Base-by-base conservation (phyloP, 2,329 filamentous ascomycete genomes). In the Hawksworthiomyces lignivorus region DNA sequence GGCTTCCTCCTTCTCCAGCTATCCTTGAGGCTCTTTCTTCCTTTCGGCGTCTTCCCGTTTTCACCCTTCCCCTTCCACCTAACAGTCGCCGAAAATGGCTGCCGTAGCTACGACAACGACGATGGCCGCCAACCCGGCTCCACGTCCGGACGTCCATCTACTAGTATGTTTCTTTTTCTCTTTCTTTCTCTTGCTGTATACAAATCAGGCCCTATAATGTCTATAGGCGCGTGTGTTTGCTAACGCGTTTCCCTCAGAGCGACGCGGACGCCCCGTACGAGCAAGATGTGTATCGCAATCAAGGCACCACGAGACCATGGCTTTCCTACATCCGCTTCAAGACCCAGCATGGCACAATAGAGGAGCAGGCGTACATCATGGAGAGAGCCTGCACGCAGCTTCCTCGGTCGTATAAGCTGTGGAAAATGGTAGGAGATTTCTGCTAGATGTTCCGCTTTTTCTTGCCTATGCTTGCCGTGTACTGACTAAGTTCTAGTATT, bases 261-360 rank as follows among this genome's bases (percentile, higher is more conserved):
- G 85, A 88, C 59, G 87, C 94, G 67, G 92, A 98, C 67, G 82
- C 86, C 42, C 77, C 94, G 47, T 98, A 97, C 71, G 94, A 98
- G 67, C 89, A 96, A 65, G 92, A 98, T 62, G 80, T 97, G 47
- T 70, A 92, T 50, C 85, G 89, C 53, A 87, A 94, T 56, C 78
- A 81, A 8, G 84, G 82, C 55, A 92, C 81, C 61, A 80, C 90
- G 52, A 94, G 90, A 64, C 89, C 92, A 56, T 98, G 92, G 92
- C 75, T 98, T 45, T 81, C 87, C 52, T 98, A 97, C 63, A 85
- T 90, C 60, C 81, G 87, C 52, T 89, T 86, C 73, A 98, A 98
- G 66, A 68, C 80, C 53, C 84, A 87, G 54, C 84, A 94, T 73
- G 90, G 89, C 53, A 86, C 77, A 33, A 58, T 86, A 32, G 78